Base-by-base conservation (phyloP, 768 basidiomycete genomes). In the Galerina sulciceps region DNA sequence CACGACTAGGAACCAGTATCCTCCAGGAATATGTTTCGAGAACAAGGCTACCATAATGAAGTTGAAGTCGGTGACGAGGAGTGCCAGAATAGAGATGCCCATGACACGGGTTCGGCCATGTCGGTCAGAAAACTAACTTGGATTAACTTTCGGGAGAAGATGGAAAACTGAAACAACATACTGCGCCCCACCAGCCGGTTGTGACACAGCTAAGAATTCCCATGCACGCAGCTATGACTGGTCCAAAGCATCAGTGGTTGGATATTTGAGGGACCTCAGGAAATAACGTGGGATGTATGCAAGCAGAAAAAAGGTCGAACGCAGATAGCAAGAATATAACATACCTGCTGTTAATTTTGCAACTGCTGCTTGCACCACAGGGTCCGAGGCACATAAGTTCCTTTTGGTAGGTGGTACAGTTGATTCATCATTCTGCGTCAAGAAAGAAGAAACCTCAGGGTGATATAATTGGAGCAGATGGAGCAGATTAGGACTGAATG, bases 151-250 rank as follows among this genome's bases (percentile, higher is more conserved):
- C 53, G 48, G 44, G 58, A 48, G 43, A 36, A 15, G 6, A 35
- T 10, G 18, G 15, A 34, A 20, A 53, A 44, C 10, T 17, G 26
- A 54, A 49, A 17, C 17, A 14, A 78, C 88, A 71, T 72, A 90
- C 89, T 53, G 88, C 81, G 55, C 90, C 89, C 94, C 94, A 96
- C 84, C 87, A 95, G 2, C 85, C 91, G 11, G 89, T 87, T 2
- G 93, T 94, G 35, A 95, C 67, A 60, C 91, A 90, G 34, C 85
- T 81, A 35, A 96, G 75, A 50, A 93, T 71, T 9, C 94, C 94
- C 75, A 85, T 85, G 9, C 81, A 76, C 2, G 87, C 77, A 0
- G 84, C 72, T 68, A 91, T 86, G 18, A 81, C 90, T 93, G 63
- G 6, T 51, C 34, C 36, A 58, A n/a, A 42, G 61, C 45, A 43